Evolutionary conservation across 2,329 filamentous ascomycete species (phyloP), one percentile per base, ranked within the genome.

Genomic region (Neonectria magnoliae): DNA sequence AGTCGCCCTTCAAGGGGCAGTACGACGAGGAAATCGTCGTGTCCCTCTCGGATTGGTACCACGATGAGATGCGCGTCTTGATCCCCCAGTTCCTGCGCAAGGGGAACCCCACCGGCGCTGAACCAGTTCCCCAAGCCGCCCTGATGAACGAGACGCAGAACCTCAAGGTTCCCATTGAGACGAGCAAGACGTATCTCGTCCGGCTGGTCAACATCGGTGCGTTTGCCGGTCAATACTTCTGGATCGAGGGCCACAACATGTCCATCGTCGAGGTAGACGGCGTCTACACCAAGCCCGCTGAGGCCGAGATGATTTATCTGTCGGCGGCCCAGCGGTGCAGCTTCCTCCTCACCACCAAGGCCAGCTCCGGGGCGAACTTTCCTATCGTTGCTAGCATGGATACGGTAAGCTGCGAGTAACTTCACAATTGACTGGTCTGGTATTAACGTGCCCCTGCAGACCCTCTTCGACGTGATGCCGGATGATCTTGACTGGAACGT

Each of bases 31-130:
- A 93, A 76, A 73, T 89, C 16, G 80, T 90, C 13, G 73, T 93
- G 52, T 91, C 88, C 0, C 78, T 93, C n/a, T 90, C 89, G 0
- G 91, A 93, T 75, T 86, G 90, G 90, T 93, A 93, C 72, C 90
- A 93, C 67, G 82, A 86, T 25, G 78, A 85, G 66, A 85, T 87
- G 78, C 72, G 78, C 13, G 75, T 78, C 5, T 75, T 88, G 53
- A 78, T 86, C 5, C 76, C 78, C 0, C 65, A 67, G 14, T 88
- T 88, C 77, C 78, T 88, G 71, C 81, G 75, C 73, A 86, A 87
- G 68, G 76, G 73, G 59, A 88, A 88, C 70, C 86, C 86, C 1
- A 85, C 83, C 0, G 86, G 86, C 22, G 86, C 86, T 1, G 86
- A 92, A 71, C 90, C 91, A 0, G 84, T 93, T 0, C 92, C 92